Evolutionary conservation across 1,284 basidiomycete genomes (phyloP).

Genomic region (Peniophora sp.): DNA sequence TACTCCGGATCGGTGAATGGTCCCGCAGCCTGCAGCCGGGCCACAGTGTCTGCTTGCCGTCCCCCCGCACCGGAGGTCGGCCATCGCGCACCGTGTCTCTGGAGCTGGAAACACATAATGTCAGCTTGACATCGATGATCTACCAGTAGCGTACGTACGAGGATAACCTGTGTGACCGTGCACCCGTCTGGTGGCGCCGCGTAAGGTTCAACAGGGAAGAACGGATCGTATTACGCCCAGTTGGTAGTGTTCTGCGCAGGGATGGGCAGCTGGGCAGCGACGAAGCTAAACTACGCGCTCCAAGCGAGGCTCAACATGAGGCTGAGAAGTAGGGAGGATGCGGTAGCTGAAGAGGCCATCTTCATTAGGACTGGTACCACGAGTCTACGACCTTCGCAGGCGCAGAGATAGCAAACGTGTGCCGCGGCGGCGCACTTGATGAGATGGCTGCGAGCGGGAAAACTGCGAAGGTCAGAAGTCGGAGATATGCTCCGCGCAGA

Average conservation of each 20-base stretch:
- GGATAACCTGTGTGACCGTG: constrained; percentile 44
- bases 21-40: constrained; percentile 41
- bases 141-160: neutral
- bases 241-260: constrained; percentile 17
- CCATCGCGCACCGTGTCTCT: constrained; percentile 78
- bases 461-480: no score
- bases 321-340: neutral
- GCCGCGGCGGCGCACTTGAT: no score
- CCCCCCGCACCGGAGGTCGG: constrained; percentile 51
- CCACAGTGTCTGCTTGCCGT: constrained; percentile 40
- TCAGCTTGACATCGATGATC: constrained; percentile 1
- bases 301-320: neutral
- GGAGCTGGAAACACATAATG: constrained; percentile 46
- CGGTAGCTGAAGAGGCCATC: no score
- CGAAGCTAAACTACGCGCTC: no score
- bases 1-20: constrained; percentile 41
- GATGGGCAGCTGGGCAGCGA: constrained; percentile 1
- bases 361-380: neutral
- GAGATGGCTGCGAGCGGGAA: no score
- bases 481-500: no score
- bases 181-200: constrained; percentile 38
- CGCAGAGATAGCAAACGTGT: no score
- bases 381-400: neutral
- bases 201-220: constrained; percentile 43
- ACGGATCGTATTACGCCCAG: constrained; percentile 59